phyloP scores from a whole-genome alignment of 129 eudicot genomes.

The Calendula officinalis region DNA sequence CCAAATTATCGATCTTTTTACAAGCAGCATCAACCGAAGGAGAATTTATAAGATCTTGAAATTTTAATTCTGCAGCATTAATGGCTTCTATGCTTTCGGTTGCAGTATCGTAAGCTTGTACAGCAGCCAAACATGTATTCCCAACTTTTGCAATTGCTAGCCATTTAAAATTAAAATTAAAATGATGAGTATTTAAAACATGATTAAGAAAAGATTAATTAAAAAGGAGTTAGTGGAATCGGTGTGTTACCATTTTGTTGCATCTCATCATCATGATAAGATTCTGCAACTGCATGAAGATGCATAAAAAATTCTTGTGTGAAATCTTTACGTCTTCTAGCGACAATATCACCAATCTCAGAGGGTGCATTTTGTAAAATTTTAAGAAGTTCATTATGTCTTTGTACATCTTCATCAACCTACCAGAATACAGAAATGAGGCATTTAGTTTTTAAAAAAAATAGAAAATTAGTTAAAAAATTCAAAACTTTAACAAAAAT shows the following conservation, averaged over 20 bases:
- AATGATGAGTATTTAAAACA: neutral
- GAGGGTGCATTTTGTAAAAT: conserved; percentile 50
- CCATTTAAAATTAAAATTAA: conserved; percentile 9
- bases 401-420: conserved; percentile 87
- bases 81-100: conserved; percentile 70
- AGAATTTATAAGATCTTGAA: conserved; percentile 82
- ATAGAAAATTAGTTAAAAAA: too few relatives aligned
- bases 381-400: conserved; percentile 80
- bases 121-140: conserved; percentile 71
- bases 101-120: conserved; percentile 71
- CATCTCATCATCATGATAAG: conserved; percentile 71
- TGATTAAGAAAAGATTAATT: neutral
- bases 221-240: neutral
- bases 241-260: conserved; percentile 76
- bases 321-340: conserved; percentile 88
- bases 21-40: conserved; percentile 82
- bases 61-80: conserved; percentile 74
- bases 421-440: conserved; percentile 25
- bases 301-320: conserved; percentile 82
- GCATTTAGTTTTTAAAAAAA: neutral
- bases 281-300: conserved; percentile 74
- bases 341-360: conserved; percentile 65
- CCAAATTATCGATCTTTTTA: conserved; percentile 71
- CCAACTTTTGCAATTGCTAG: conserved; percentile 62
- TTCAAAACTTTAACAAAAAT: neutral